Conservation (phyloP, 192 early-diverging fungal genomes). For the Oehlia diaphana region DNA sequence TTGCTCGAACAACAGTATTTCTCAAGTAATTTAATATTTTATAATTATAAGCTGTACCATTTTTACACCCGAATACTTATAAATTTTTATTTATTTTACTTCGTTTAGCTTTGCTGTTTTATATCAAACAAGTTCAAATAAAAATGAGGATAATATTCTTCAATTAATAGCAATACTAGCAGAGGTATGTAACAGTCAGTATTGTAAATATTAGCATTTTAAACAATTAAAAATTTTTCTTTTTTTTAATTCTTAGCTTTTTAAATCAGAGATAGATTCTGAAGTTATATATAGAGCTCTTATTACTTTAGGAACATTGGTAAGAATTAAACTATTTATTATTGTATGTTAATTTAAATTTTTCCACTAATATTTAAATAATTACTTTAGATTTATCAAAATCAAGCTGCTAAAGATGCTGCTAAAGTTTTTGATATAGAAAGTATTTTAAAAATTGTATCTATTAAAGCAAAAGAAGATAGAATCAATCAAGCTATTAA, state of each 20-base stretch:
- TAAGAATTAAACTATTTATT: not conserved
- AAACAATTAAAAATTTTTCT: not conserved
- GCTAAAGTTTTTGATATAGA: constrained; percentile 1
- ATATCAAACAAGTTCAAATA: constrained; percentile 12
- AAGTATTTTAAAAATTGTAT: not conserved
- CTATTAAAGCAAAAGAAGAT: constrained; percentile 3
- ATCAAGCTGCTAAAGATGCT: constrained; percentile 25
- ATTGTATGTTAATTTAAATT: not conserved
- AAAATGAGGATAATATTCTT: constrained; percentile 3
- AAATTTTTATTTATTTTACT: not conserved
- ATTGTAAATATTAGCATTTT: not conserved
- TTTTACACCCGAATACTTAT: not conserved
- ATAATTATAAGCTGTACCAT: not conserved
- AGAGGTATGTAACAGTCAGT: not conserved
- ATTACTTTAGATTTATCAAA: constrained; percentile 1
- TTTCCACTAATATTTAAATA: not conserved
- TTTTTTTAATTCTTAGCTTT: constrained; percentile 1
- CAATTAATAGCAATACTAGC: constrained; percentile 21
- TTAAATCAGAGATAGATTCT: constrained; percentile 20
- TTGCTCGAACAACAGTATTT: constrained; percentile 16
- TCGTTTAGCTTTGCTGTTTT: constrained; percentile 20
- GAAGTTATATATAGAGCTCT: constrained; percentile 20
- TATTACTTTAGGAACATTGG: constrained; percentile 26
- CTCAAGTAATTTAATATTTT: constrained; percentile 14
- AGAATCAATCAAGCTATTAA: not conserved